These are phyloP conservation scores for Pleoardoris graminearum DNA, from an alignment of 2,329 filamentous ascomycete species.

Conservation along the genomic window DNA sequence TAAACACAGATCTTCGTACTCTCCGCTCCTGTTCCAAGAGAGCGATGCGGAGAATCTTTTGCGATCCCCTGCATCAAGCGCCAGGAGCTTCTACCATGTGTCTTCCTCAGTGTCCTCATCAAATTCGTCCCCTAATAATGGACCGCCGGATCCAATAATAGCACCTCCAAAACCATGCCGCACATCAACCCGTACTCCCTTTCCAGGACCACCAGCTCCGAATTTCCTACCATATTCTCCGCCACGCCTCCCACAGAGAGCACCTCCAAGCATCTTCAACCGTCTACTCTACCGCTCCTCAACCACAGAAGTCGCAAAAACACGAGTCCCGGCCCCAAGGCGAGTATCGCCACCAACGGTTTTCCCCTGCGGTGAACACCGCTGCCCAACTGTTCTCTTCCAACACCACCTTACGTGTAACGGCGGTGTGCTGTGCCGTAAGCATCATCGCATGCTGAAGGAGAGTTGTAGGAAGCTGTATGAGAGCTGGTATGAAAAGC, in stretches of 20 bases:
- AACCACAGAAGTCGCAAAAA: background rate
- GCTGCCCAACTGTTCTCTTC: background rate
- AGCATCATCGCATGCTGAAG: background rate
- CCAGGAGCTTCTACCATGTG: too few relatives aligned
- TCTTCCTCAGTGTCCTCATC: too few relatives aligned
- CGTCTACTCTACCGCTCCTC: background rate
- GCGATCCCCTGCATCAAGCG: too few relatives aligned
- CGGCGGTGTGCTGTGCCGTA: background rate
- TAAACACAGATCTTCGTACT: too few relatives aligned
- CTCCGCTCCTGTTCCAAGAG: too few relatives aligned
- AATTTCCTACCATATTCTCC: background rate
- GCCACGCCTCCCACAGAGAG: background rate
- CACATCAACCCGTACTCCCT: too few relatives aligned
- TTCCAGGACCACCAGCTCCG: too few relatives aligned
- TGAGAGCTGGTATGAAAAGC: background rate
- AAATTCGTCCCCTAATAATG: too few relatives aligned
- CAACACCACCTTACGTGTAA: background rate
- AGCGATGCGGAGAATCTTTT: too few relatives aligned
- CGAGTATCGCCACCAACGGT: too few relatives aligned
- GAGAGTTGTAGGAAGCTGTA: background rate
- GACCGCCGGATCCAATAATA: too few relatives aligned
- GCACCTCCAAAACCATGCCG: too few relatives aligned
- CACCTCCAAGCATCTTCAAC: background rate
- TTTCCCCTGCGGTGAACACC: background rate
- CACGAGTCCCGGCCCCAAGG: background rate